Base-by-base conservation (phyloP, 2,329 filamentous ascomycete species). In the Sphaceloma murrayae region DNA sequence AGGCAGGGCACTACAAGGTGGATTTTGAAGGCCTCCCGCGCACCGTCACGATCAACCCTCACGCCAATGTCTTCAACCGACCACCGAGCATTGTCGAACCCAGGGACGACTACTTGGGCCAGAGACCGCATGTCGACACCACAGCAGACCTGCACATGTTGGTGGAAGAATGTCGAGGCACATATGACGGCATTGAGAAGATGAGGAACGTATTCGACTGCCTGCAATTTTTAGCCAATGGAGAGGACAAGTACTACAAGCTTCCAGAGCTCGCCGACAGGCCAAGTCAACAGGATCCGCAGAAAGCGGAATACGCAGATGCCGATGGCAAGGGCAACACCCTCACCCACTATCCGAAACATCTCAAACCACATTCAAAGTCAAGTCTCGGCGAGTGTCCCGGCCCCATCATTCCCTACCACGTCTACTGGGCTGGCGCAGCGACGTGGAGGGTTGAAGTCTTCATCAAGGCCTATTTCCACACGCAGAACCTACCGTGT, bases 381-480 rank as follows among this genome's bases (percentile, higher is more conserved):
- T 52, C 59, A 2, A 62, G 56, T 7, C 62, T 68, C 27, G 72
- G 70, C n/a, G 63, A 65, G 18, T 75, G 72, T 49, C 62, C 70
- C 31, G 72, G 72, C 2, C 70, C 72, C n/a, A 70, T 74, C 49
- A 64, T 74, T 21, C 70, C 70, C 3, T 74, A 70, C 42, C 72
- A 75, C 51, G 66, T 68, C 19, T 75, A 74, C 63, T 75, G 72
- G 72, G 72, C 70, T 5, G 72, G 72, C 3, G 67, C 70, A 6
- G 70, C 72, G 3, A 74, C 70, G 3, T 75, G 72, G 72, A 62
- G 72, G 32, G 68, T 75, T 31, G 72, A 75, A 51, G 60, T 71
- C 21, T 75, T 75, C 51, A 60, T 75, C 60, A 75, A 75, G 59
- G 68, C 67, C 45, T 72, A 75, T 52, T 64, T 75, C 1, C 69